A percentile compares a stretch with the other conserved stretches of the same genome.
These are phyloP conservation scores for Trametopsis cervina DNA, from an alignment of 768 basidiomycete species.

Conservation along the genomic window DNA sequence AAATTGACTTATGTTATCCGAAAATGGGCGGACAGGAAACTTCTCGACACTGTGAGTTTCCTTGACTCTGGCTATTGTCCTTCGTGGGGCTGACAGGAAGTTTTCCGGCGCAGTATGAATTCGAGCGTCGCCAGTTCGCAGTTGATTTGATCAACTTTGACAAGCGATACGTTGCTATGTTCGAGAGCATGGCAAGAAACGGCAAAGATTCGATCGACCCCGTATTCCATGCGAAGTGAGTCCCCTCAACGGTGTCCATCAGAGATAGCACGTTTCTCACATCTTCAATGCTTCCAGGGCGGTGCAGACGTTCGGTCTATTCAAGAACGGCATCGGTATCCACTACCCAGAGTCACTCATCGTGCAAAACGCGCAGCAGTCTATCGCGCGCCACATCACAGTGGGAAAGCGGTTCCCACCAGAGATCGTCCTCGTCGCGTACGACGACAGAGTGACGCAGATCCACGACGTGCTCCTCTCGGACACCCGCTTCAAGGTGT, in stretches of 20 bases:
- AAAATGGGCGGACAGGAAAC: conserved; percentile 36
- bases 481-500: conserved; percentile 42
- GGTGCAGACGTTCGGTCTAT: conserved; percentile 37
- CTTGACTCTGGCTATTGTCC: neutral
- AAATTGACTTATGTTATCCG: conserved; percentile 42
- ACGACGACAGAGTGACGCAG: conserved; percentile 40
- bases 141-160: conserved; percentile 49
- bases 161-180: conserved; percentile 42
- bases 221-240: conserved; percentile 38
- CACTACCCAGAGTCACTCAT: conserved; percentile 38
- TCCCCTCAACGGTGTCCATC: neutral
- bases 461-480: conserved; percentile 43
- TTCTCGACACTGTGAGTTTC: conserved; percentile 38
- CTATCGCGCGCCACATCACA: conserved; percentile 31
- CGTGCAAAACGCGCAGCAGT: conserved; percentile 28
- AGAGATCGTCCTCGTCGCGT: conserved; percentile 37
- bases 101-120: conserved; percentile 28
- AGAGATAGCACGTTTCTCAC: neutral
- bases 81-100: neutral
- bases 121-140: conserved; percentile 45
- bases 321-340: conserved; percentile 42
- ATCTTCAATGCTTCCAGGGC: conserved; percentile 23
- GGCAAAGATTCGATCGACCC: conserved; percentile 40
- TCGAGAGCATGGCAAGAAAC: conserved; percentile 45
- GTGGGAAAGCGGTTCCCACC: conserved; percentile 45